Base-by-base conservation (phyloP, 345 rosid genomes). In the Turnera subulata region DNA sequence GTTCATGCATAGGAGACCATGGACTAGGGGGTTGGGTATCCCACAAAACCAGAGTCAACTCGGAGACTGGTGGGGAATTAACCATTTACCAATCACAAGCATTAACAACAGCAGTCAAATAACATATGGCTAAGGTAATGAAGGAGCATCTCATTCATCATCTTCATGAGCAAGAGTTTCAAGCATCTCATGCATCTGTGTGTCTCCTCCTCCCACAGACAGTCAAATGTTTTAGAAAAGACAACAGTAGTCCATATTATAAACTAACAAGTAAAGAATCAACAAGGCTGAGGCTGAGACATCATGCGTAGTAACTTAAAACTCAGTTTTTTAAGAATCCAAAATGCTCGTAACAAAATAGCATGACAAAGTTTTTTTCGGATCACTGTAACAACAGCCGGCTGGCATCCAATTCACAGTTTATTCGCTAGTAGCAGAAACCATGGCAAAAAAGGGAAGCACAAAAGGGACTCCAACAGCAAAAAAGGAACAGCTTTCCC, bases 361-460 rank as follows among this genome's bases (percentile, higher is more conserved):
- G 13, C 11, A 7, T 37, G 8, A 37, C 40, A 9, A 37, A 37
- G 40, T 13, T 37, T 37, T 37, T 37, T 1, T 37, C 11, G 40
- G n/a, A n/a, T n/a, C n/a, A n/a, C 58, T 25, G 51, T 16, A 43
- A 20, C 26, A 21, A 57, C 50, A 51, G 26, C 49, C 25, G 32
- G 32, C 51, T 23, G 40, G 24, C 39, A 44, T 22, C 39, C 16
- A 48, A 38, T 25, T 60, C 15, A 50, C n/a, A n/a, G 39, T 39
- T 61, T 51, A 61, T 51, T 61, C 23, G 39, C 58, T n/a, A 42
- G 44, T 20, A 51, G 46, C 40, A 37, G 13, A 37, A 37, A 37
- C 11, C 8, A 37, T 7, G 40, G 13, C 6, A 37, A 24, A 26
- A 21, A 42, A 15, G 56, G 43, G 14, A 61, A 61, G 16, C 6